Percentiles rank a stretch among this genome's conserved stretches.
These are phyloP conservation scores for Juglanconis oblonga DNA, from an alignment of 2,329 filamentous ascomycete species.

Conservation along the genomic window DNA sequence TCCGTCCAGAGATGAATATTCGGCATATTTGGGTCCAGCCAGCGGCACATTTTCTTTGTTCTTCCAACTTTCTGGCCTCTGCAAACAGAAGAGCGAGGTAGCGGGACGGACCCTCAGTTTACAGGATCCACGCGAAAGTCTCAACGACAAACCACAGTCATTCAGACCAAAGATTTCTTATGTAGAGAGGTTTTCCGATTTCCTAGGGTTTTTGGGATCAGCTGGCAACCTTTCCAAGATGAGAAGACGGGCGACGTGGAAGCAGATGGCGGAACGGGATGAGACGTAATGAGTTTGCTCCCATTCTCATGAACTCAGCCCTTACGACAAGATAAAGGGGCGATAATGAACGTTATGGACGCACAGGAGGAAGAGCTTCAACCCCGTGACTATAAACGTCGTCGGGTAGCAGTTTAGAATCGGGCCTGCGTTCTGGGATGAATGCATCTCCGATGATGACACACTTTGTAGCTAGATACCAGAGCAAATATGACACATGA, in stretches of 20 bases:
- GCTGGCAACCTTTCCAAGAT: not conserved
- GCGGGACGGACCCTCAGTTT: not conserved
- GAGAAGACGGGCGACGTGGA: slow-evolving; percentile 1
- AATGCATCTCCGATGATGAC: slow-evolving; percentile 13
- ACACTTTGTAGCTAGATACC: slow-evolving; percentile 12
- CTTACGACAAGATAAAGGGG: not conserved
- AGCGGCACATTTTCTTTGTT: not conserved
- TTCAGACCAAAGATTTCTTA: slow-evolving; percentile 6
- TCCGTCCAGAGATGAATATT: slow-evolving; percentile 10
- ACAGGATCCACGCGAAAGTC: slow-evolving; percentile 15
- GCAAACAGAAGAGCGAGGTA: not conserved
- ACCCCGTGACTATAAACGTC: slow-evolving; percentile 17
- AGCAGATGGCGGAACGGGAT: not conserved
- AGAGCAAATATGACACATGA: slow-evolving; percentile 15
- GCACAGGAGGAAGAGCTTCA: slow-evolving; percentile 12
- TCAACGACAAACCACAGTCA: slow-evolving; percentile 17
- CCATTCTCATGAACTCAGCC: slow-evolving; percentile 1
- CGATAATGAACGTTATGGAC: slow-evolving; percentile 1
- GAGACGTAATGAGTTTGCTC: slow-evolving; percentile 1
- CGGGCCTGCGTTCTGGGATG: slow-evolving; percentile 17
- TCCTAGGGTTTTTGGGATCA: not conserved
- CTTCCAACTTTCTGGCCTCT: not conserved
- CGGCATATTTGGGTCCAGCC: not conserved
- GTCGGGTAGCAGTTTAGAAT: slow-evolving; percentile 11
- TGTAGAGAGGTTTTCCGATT: slow-evolving; percentile 8